Evolutionary conservation across 495 filamentous ascomycete genomes (phyloP).

Genomic region (Penicillium cosmopolitanum): DNA sequence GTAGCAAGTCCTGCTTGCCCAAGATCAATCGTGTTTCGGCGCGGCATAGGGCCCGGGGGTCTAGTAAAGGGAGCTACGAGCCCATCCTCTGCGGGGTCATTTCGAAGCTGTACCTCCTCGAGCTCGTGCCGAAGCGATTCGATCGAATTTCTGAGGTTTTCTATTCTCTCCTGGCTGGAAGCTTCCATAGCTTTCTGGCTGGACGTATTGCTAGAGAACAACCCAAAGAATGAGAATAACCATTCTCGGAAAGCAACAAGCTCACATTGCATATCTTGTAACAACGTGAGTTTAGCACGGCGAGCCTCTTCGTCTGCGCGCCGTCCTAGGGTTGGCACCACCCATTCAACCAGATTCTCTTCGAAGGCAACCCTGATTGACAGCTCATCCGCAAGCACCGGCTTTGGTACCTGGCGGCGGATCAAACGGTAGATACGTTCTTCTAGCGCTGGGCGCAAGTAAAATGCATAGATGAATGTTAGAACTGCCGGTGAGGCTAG

Average conservation of each 20-base stretch:
- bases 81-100: slow-evolving; percentile 6
- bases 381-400: slow-evolving; percentile 45
- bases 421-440: slow-evolving; percentile 49
- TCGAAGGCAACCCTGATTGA: slow-evolving; percentile 51
- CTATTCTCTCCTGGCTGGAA: slow-evolving; percentile 30
- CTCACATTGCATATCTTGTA: slow-evolving; percentile 46
- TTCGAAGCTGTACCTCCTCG: slow-evolving; percentile 25
- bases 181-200: slow-evolving; percentile 21
- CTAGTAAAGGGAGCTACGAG: slow-evolving; percentile 9
- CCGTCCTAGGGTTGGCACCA: slow-evolving; percentile 48
- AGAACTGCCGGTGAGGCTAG: slow-evolving; percentile 40
- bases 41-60: slow-evolving; percentile 13
- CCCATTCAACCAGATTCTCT: slow-evolving; percentile 54
- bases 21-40: slow-evolving; percentile 7
- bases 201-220: slow-evolving; percentile 19
- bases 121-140: slow-evolving; percentile 39
- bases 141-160: slow-evolving; percentile 33
- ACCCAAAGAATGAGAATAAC: slow-evolving; percentile 39
- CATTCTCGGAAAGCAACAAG: slow-evolving; percentile 34
- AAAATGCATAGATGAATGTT: slow-evolving; percentile 40
- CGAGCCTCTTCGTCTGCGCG: slow-evolving; percentile 44
- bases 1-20: slow-evolving; percentile 12
- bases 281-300: slow-evolving; percentile 42
- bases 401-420: slow-evolving; percentile 49
- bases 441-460: slow-evolving; percentile 46